These are phyloP conservation scores for Quercus lobata DNA, from an alignment of 331 rosid genomes.

Conservation along the genomic window DNA sequence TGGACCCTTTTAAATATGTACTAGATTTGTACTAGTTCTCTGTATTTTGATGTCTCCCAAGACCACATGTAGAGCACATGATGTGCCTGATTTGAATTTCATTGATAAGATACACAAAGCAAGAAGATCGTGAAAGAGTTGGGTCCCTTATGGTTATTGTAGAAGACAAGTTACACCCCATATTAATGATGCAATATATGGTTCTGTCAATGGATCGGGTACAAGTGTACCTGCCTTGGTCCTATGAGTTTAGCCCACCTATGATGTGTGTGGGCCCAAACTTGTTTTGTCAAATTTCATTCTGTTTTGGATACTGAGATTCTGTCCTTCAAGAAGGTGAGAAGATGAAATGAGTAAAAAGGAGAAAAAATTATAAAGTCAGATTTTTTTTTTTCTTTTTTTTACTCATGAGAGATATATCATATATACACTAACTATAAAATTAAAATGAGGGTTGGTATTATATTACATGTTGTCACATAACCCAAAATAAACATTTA, in stretches of 20 bases:
- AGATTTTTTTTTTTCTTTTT: no score
- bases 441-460: no score
- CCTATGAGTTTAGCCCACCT: slow-evolving; percentile 40
- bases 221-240: slow-evolving; percentile 41
- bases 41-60: slow-evolving; percentile 24
- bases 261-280: slow-evolving; percentile 46
- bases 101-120: slow-evolving; percentile 16
- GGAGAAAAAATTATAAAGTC: neutral
- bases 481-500: no score
- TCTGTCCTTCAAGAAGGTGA: neutral
- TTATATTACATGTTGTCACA: no score
- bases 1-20: neutral
- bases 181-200: slow-evolving; percentile 19
- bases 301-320: neutral
- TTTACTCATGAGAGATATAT: no score
- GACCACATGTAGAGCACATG: slow-evolving; percentile 48
- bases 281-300: neutral
- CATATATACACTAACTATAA: no score
- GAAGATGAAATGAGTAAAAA: neutral
- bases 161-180: slow-evolving; percentile 49
- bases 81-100: slow-evolving; percentile 35
- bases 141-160: slow-evolving; percentile 21
- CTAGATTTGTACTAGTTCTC: slow-evolving; percentile 24
- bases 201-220: slow-evolving; percentile 40
- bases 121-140: slow-evolving; percentile 20